A percentile compares a stretch with the other conserved stretches of the same genome.
Evolutionary conservation across 2,329 filamentous ascomycete species (phyloP).

Genomic region (Pseudogymnoascus sp.): DNA sequence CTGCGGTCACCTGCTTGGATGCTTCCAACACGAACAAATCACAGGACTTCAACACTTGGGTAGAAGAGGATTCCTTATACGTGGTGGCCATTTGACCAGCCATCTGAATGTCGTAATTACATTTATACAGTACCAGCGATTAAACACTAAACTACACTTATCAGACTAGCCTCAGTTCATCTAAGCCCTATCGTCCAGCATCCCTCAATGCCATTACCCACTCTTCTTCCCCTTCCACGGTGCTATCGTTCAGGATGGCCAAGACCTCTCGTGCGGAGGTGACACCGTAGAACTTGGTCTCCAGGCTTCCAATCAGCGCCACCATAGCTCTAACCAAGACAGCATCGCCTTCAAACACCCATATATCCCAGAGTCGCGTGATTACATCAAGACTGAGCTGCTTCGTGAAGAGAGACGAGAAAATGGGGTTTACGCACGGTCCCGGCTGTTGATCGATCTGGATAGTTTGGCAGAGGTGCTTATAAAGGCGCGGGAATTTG

Average conservation of each 20-base stretch:
- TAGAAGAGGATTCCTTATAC: not conserved
- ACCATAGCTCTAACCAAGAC: constrained; percentile 66
- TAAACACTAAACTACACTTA: constrained; percentile 10
- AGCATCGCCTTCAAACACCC: constrained; percentile 73
- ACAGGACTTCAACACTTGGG: not conserved
- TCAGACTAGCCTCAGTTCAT: not conserved
- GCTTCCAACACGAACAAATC: not conserved
- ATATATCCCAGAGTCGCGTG: constrained; percentile 72
- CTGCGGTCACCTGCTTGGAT: not conserved
- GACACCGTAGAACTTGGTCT: constrained; percentile 43
- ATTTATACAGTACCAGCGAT: constrained; percentile 12
- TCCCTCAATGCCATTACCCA: constrained; percentile 6
- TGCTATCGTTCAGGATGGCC: not conserved
- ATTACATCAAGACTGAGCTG: constrained; percentile 63
- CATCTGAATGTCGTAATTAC: constrained; percentile 3
- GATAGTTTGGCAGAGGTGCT: constrained; percentile 44
- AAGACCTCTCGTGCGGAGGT: constrained; percentile 16
- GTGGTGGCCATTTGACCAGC: not conserved
- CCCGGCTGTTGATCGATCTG: constrained; percentile 39
- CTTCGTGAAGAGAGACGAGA: constrained; percentile 58
- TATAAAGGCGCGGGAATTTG: constrained; percentile 58
- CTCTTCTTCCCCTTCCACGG: not conserved
- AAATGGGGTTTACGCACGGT: constrained; percentile 53
- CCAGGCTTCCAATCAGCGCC: constrained; percentile 52
- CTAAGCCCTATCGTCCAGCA: constrained; percentile 1